A percentile compares a stretch with the other conserved stretches of the same genome.
phyloP scores from a whole-genome alignment of 352 stramenopile genomes.

The Chrysophaeum taylorii region DNA sequence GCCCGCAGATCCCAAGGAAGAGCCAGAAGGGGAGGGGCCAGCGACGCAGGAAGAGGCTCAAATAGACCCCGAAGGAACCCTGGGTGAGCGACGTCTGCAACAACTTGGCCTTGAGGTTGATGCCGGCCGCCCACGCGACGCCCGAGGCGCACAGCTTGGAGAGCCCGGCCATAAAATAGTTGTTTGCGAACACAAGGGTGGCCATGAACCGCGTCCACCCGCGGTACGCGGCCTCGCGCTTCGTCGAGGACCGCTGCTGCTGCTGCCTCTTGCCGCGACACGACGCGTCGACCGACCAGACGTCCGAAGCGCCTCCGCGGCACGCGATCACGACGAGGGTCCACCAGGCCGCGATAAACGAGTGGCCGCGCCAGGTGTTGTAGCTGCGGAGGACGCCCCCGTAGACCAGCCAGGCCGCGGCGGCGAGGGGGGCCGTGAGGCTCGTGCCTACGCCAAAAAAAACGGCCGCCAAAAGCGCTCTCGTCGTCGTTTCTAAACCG shows the following conservation, averaged over 20 bases:
- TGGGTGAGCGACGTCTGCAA: slow-evolving; percentile 8
- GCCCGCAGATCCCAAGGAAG: background rate
- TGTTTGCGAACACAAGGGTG: slow-evolving; percentile 6
- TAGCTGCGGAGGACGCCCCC: background rate
- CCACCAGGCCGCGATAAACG: background rate
- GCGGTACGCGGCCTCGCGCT: background rate
- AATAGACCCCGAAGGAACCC: background rate
- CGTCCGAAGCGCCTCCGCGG: background rate
- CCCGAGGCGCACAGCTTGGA: slow-evolving; percentile 4
- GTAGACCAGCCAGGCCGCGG: background rate
- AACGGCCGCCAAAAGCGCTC: background rate
- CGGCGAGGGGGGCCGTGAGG: background rate
- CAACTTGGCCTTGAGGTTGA: slow-evolving; percentile 9
- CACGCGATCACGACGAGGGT: background rate
- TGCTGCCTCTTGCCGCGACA: background rate
- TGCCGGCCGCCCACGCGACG: background rate
- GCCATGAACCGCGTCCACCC: slow-evolving; percentile 6
- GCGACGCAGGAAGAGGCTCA: background rate
- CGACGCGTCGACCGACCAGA: background rate
- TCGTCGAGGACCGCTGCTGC: background rate
- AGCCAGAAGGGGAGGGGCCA: background rate
- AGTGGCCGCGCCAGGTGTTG: slow-evolving; percentile 14
- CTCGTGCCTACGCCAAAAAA: background rate
- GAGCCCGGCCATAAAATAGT: slow-evolving; percentile 10
- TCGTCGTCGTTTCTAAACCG: background rate